These are phyloP conservation scores for Polygonum aviculare DNA, from an alignment of 148 eudicot species.

Conservation along the genomic window DNA sequence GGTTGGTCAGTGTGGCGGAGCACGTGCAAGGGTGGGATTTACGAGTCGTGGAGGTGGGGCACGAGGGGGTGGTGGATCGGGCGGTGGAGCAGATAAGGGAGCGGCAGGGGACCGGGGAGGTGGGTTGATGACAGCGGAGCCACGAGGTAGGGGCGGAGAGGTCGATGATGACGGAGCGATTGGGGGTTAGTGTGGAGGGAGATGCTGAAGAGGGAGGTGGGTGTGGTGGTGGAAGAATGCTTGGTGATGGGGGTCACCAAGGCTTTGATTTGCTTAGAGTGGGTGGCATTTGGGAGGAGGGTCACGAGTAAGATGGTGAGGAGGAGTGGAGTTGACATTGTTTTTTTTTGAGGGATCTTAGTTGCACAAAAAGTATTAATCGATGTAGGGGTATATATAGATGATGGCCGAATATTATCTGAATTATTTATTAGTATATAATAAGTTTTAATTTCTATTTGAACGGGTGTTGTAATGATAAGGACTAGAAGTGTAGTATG, in stretches of 20 bases:
- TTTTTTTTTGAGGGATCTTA: not conserved
- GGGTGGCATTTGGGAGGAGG: not conserved
- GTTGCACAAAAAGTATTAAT: no score
- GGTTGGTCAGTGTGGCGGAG: constrained; percentile 22
- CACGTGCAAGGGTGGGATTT: constrained; percentile 13
- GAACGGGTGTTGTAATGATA: no score
- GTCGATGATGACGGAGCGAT: constrained; percentile 23
- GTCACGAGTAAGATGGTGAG: not conserved
- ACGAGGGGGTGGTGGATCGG: constrained; percentile 7
- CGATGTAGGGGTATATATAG: not conserved
- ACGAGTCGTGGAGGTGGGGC: constrained; percentile 5
- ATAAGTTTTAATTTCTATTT: no score
- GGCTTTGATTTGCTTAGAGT: constrained; percentile 14
- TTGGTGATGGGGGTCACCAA: constrained; percentile 23
- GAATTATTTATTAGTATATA: no score
- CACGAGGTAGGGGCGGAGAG: constrained; percentile 26
- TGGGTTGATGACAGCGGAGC: constrained; percentile 17
- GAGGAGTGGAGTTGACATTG: not conserved
- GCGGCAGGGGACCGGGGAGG: constrained; percentile 5
- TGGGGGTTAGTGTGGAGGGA: constrained; percentile 14
- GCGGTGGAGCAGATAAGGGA: constrained; percentile 18
- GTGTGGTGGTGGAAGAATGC: constrained; percentile 8
- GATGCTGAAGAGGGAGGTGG: constrained; percentile 27
- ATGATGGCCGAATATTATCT: not conserved
- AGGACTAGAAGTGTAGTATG: no score